Evolutionary conservation across 2,329 filamentous ascomycete species (phyloP), one percentile per base, ranked within the genome.

Genomic region (Scorias spongiosa): DNA sequence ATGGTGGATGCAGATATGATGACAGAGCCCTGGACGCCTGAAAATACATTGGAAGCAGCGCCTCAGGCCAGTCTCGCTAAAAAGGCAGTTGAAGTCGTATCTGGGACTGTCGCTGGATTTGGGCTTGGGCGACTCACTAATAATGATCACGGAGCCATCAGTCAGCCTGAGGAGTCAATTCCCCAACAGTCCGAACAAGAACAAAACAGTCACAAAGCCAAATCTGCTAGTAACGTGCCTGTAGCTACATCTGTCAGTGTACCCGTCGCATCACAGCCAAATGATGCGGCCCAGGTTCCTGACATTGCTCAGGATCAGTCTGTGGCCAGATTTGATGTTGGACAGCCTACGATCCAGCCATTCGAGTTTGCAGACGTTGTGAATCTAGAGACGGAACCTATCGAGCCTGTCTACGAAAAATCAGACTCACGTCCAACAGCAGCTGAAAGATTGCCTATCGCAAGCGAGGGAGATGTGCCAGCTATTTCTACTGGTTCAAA

Each of bases 1-100:
- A 78, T 78, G 74, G 70, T 78, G 29, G 75, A 80, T 56, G 71
- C 72, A 42, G 68, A 68, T 38, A 71, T 72, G 49, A 80, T 80
- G 75, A 80, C 76, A 7, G 76, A 80, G 42, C 66, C 72, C 18
- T 74, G 70, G 70, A 61, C 66, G 46, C 66, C 66, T 26, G 57
- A 62, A 42, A 18, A 42, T 18, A 41, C 48, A 10, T 11, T 41
- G 11, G 36, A 30, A 39, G 42, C 39, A 26, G 10, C 37, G 20
- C 26, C 46, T 38, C 46, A 49, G 46, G 40, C 42, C 14, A 48
- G 40, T 15, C 30, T 57, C 5, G 39, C 40, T 11, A 48, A 56
- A 6, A 48, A 48, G 29, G 54, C 58, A 15, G 55, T 49, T 26
- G 55, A 57, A 17, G 49, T 56, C n/a, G 53, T 55, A 36, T 57